Percentiles rank a stretch among this genome's conserved stretches.
These are phyloP conservation scores for Psidium guajava DNA, from an alignment of 345 rosid species.

Conservation along the genomic window DNA sequence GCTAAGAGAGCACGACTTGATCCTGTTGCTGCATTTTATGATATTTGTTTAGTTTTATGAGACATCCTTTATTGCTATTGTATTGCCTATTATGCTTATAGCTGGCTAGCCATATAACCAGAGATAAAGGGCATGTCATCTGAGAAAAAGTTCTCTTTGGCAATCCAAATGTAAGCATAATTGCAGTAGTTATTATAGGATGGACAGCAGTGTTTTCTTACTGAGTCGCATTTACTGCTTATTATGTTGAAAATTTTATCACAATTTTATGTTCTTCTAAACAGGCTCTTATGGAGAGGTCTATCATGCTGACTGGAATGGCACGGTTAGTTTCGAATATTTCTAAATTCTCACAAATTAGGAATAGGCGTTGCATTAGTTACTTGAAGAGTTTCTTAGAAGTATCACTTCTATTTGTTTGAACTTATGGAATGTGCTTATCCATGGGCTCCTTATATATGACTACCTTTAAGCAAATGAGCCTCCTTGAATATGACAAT, in stretches of 20 bases:
- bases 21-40: background rate
- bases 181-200: background rate
- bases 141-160: background rate
- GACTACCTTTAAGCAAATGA: background rate
- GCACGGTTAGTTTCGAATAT: constrained; percentile 63
- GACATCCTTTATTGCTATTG: background rate
- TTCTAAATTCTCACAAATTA: background rate
- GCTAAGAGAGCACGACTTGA: background rate
- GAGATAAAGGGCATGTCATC: background rate
- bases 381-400: background rate
- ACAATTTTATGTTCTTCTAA: constrained; percentile 8
- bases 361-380: background rate
- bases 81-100: background rate
- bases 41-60: background rate
- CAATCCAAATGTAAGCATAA: background rate
- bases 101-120: background rate
- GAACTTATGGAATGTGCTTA: background rate
- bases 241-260: background rate
- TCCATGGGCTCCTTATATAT: background rate
- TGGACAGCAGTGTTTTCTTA: background rate
- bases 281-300: constrained; percentile 99
- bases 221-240: background rate
- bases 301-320: constrained; percentile 95
- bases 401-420: background rate
- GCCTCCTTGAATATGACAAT: background rate